Percentiles rank a stretch among this genome's conserved stretches.
Evolutionary conservation across 306 rosid genomes (phyloP).

Genomic region (Fagus sylvatica): DNA sequence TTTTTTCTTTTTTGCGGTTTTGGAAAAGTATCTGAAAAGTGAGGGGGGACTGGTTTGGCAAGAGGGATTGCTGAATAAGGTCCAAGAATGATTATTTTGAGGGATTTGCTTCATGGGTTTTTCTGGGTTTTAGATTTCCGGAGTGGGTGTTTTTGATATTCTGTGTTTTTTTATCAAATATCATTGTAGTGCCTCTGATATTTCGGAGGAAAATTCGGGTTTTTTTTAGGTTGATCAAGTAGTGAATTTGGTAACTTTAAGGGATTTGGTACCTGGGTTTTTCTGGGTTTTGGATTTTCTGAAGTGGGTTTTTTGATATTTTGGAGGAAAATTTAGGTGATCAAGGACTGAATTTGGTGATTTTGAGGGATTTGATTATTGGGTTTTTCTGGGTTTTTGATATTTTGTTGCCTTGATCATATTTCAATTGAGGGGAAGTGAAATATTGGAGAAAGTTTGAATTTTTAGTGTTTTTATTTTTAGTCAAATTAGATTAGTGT

Average conservation of each 20-base stretch:
- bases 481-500: slow-evolving; percentile 29
- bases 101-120: background rate
- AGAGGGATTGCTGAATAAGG: background rate
- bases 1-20: background rate
- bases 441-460: background rate
- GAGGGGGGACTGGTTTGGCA: background rate
- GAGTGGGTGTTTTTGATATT: background rate
- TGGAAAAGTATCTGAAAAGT: background rate
- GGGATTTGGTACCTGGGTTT: background rate
- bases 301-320: background rate
- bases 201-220: too few species aligned
- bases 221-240: too few species aligned
- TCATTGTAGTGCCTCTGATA: too few species aligned
- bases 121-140: background rate
- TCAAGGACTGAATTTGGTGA: too few species aligned
- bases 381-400: background rate
- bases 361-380: too few species aligned
- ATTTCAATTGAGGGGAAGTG: background rate
- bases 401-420: background rate
- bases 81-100: background rate
- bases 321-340: too few species aligned
- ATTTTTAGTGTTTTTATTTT: background rate
- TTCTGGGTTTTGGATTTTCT: background rate
- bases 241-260: background rate
- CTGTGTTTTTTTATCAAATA: background rate